Percentiles rank a stretch among this genome's conserved stretches.
Evolutionary conservation across 2,329 filamentous ascomycete genomes (phyloP).

Genomic region (Xylariaceae sp.): DNA sequence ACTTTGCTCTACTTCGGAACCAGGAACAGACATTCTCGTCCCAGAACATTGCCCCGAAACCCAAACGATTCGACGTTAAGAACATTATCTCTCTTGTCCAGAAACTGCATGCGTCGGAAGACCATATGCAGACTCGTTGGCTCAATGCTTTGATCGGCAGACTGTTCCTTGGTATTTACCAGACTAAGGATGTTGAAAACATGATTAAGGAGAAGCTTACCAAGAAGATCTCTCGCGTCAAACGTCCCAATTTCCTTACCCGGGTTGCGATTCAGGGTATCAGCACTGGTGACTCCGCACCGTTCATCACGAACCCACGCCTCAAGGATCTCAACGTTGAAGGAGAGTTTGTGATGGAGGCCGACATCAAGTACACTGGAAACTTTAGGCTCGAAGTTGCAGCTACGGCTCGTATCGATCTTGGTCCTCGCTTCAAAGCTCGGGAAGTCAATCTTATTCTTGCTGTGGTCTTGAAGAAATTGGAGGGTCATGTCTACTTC

Average conservation of each 20-base stretch:
- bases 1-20: conserved; percentile 83
- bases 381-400: conserved; percentile 86
- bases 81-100: conserved; percentile 89
- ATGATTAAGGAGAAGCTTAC: conserved; percentile 80
- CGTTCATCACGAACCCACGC: conserved; percentile 81
- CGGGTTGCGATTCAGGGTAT: conserved; percentile 78
- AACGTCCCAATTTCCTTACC: conserved; percentile 84
- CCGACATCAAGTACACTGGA: conserved; percentile 82
- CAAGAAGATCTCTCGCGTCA: conserved; percentile 92
- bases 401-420: conserved; percentile 86
- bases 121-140: conserved; percentile 86
- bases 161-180: conserved; percentile 82
- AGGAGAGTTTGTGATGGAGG: conserved; percentile 81
- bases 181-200: conserved; percentile 73
- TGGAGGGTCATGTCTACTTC: conserved; percentile 79
- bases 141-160: conserved; percentile 87
- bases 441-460: conserved; percentile 85
- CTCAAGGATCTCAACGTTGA: conserved; percentile 87
- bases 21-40: conserved; percentile 63
- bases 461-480: conserved; percentile 74
- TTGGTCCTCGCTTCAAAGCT: conserved; percentile 82
- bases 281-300: conserved; percentile 79
- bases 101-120: conserved; percentile 82
- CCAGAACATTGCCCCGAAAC: conserved; percentile 56
- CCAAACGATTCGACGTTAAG: conserved; percentile 73